phyloP scores from a whole-genome alignment of 2,329 filamentous ascomycete genomes.

The Macrophomina pseudophaseolina region DNA sequence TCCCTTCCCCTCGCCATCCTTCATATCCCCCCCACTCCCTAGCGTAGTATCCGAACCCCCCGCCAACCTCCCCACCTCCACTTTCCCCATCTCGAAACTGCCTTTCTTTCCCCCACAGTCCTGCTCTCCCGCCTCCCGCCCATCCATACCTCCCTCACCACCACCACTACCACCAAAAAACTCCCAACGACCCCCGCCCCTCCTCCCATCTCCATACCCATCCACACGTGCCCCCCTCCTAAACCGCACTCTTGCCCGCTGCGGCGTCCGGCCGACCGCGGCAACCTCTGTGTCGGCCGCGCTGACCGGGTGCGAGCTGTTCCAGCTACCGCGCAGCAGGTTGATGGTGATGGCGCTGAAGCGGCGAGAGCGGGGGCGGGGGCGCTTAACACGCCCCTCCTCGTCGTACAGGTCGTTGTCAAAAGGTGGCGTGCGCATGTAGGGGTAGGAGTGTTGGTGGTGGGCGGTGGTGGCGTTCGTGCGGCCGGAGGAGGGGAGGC shows the following conservation, averaged over 20 bases:
- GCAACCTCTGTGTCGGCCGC: constrained; percentile 27
- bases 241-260: too few species aligned
- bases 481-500: background rate
- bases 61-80: background rate
- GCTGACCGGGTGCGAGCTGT: constrained; percentile 13
- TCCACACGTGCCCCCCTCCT: background rate
- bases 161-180: background rate
- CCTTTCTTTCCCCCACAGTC: background rate
- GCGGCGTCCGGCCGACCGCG: constrained; percentile 25
- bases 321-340: constrained; percentile 21
- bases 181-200: background rate
- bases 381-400: too few species aligned
- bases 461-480: background rate
- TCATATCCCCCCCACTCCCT: background rate
- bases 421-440: background rate
- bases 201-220: background rate
- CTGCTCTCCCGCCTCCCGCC: background rate
- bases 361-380: background rate
- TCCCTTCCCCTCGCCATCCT: background rate
- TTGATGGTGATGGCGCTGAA: constrained; percentile 21
- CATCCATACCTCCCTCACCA: background rate
- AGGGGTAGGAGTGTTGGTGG: constrained; percentile 1
- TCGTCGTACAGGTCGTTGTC: too few species aligned
- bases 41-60: constrained; percentile 19
- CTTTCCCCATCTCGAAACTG: background rate